Conservation (phyloP, 2,329 filamentous ascomycete species). For the Diaporthe sp. region DNA sequence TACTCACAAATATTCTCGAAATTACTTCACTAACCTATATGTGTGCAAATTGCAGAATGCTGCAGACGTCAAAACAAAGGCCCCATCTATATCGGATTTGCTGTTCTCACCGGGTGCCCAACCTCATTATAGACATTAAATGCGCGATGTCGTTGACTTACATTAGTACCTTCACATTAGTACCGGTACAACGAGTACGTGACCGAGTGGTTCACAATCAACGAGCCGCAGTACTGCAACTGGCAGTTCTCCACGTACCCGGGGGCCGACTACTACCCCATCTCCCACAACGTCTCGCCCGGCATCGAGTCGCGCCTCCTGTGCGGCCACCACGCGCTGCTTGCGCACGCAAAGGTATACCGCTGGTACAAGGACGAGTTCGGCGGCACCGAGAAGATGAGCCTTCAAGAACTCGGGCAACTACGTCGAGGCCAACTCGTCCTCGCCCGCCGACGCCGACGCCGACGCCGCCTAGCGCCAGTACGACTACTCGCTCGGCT, state of each 20-base stretch:
- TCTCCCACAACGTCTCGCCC: slow-evolving; percentile 25
- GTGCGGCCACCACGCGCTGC: slow-evolving; percentile 27
- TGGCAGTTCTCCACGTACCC: slow-evolving; percentile 23
- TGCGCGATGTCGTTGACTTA: slow-evolving; percentile 9
- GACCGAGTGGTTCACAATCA: slow-evolving; percentile 24
- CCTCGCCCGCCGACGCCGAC: slow-evolving; percentile 14
- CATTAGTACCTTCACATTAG: slow-evolving; percentile 27
- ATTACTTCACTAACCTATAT: no score
- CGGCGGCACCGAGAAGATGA: slow-evolving; percentile 25
- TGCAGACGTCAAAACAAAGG: slow-evolving; percentile 17
- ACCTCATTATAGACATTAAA: slow-evolving; percentile 20
- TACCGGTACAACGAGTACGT: slow-evolving; percentile 25
- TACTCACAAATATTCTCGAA: no score
- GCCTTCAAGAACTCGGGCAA: slow-evolving; percentile 28
- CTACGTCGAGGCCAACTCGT: slow-evolving; percentile 19
- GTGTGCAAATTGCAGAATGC: no score
- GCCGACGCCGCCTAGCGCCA: slow-evolving; percentile 9
- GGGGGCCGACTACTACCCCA: slow-evolving; percentile 13
- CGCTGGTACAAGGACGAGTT: slow-evolving; percentile 28
- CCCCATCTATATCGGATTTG: slow-evolving; percentile 24
- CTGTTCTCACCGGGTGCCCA: slow-evolving; percentile 23
- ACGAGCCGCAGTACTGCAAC: slow-evolving; percentile 29
- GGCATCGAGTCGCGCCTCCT: slow-evolving; percentile 17
- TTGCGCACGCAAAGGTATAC: slow-evolving; percentile 20
- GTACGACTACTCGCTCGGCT: slow-evolving; percentile 25